A percentile compares a stretch with the other conserved stretches of the same genome.
These are phyloP conservation scores for Pisolithus tinctorius DNA, from an alignment of 768 basidiomycete genomes.

Conservation along the genomic window DNA sequence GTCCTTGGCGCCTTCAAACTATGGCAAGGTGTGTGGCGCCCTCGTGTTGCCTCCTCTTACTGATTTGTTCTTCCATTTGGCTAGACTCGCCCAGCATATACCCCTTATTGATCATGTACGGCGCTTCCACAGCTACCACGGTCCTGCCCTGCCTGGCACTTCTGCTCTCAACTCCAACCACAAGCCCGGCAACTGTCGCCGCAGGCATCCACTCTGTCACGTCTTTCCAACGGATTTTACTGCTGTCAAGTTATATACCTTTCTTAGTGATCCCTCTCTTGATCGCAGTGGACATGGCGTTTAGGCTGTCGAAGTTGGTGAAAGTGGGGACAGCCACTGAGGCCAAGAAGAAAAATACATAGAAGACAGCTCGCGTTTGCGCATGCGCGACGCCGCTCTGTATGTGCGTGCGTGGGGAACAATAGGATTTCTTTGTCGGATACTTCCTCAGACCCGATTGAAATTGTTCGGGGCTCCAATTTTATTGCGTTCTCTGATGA, in stretches of 20 bases:
- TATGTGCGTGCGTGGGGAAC: too few species aligned
- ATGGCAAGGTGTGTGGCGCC: constrained; percentile 39
- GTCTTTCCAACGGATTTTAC: constrained; percentile 41
- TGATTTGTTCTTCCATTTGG: background rate
- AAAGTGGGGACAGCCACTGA: constrained; percentile 15
- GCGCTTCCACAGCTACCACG: constrained; percentile 72
- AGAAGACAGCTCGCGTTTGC: background rate
- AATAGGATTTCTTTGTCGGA: too few species aligned
- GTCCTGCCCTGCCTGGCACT: constrained; percentile 63
- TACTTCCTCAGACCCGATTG: too few species aligned
- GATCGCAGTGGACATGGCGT: constrained; percentile 70
- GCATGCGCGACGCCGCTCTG: too few species aligned
- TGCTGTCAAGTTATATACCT: constrained; percentile 68
- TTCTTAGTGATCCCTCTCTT: constrained; percentile 66
- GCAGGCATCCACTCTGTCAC: constrained; percentile 36
- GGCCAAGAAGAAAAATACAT: constrained; percentile 13
- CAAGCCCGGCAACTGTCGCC: constrained; percentile 27
- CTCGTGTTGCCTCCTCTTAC: background rate
- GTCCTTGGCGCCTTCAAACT: constrained; percentile 58
- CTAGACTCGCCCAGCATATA: constrained; percentile 51
- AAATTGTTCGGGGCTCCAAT: too few species aligned
- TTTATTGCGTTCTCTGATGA: too few species aligned
- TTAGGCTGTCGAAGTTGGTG: constrained; percentile 31
- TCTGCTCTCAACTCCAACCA: constrained; percentile 47
- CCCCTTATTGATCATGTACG: constrained; percentile 64